Base-by-base conservation (phyloP, 2,329 filamentous ascomycete genomes). In the Trichoderma sp. region DNA sequence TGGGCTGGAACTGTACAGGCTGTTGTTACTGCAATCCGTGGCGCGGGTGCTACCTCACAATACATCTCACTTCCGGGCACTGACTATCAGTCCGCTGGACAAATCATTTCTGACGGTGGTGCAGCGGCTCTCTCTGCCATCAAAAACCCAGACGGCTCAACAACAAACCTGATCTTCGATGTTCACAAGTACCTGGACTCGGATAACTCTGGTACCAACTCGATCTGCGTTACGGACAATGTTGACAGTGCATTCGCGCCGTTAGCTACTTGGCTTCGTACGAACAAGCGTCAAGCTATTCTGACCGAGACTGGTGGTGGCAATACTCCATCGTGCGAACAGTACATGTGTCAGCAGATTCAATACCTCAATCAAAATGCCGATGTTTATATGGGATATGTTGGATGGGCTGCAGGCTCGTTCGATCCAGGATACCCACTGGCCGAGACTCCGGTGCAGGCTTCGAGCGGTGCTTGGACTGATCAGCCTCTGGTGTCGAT, bases 61-160 rank as follows among this genome's bases (percentile, higher is more conserved):
- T 87, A 91, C 74, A 85, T 87, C 78, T 90, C 91, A 74, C 81
- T 92, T 23, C 83, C 90, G 0, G 89, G 90, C 3, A 88, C 83
- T 43, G 85, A 86, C 73, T 91, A 84, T 76, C 85, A 86, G 7
- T 82, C 81, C 63, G 85, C 85, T 0, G 81, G 78, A 28, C 79
- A 79, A 12, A 81, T 88, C 61, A 78, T 86, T 28, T 80, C 80
- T 6, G 82, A 80, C 70, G 84, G 85, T 17, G 84, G 84, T 15
- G 86, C 82, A 0, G 84, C 83, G 4, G 84, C 84, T 6, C 79
- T 91, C 15, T 75, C 82, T n/a, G 81, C 77, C 2, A 82, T 90
- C 39, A 87, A 80, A 62, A 90, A 91, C 75, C 86, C 84, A 0
- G 87, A 89, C 74, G 86, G 86, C 9, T 80, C 79, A 6, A 87